phyloP scores from a whole-genome alignment of 352 stramenopile species.

The Globisporangium polare region DNA sequence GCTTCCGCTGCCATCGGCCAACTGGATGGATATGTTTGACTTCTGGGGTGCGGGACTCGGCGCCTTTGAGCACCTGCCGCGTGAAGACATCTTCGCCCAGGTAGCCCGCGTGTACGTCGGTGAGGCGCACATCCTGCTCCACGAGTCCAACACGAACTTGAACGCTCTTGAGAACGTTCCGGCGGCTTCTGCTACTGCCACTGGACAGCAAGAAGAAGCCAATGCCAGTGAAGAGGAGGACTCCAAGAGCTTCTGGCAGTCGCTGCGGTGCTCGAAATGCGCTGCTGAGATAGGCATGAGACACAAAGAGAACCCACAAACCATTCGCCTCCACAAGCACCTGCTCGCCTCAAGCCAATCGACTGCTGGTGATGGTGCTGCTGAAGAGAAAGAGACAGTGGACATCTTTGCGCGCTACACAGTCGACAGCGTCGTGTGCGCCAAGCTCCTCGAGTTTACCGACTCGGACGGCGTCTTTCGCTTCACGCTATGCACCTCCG shows the following conservation, averaged over 20 bases:
- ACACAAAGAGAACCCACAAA: conserved; percentile 32
- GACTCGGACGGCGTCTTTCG: conserved; percentile 75
- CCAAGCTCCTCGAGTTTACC: conserved; percentile 60
- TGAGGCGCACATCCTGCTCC: conserved; percentile 59
- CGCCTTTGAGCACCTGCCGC: conserved; percentile 75
- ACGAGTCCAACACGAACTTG: conserved; percentile 32
- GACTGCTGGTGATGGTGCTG: not conserved
- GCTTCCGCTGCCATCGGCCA: conserved; percentile 66
- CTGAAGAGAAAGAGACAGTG: not conserved
- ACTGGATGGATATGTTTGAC: conserved; percentile 88
- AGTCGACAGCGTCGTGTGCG: conserved; percentile 64
- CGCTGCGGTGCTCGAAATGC: conserved; percentile 43
- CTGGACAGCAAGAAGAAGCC: not conserved
- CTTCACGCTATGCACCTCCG: conserved; percentile 30
- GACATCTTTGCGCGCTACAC: conserved; percentile 69
- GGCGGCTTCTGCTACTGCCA: not conserved
- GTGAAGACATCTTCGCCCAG: conserved; percentile 60
- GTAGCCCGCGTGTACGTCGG: conserved; percentile 50
- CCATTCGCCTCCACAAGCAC: conserved; percentile 64
- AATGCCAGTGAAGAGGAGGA: conserved; percentile 11
- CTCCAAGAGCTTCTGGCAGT: conserved; percentile 29
- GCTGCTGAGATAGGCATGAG: conserved; percentile 30
- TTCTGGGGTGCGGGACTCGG: conserved; percentile 79
- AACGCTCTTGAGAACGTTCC: conserved; percentile 4
- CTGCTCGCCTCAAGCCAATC: conserved; percentile 24